Conservation (phyloP, 106 monocot species). For the Dioscorea alata region DNA sequence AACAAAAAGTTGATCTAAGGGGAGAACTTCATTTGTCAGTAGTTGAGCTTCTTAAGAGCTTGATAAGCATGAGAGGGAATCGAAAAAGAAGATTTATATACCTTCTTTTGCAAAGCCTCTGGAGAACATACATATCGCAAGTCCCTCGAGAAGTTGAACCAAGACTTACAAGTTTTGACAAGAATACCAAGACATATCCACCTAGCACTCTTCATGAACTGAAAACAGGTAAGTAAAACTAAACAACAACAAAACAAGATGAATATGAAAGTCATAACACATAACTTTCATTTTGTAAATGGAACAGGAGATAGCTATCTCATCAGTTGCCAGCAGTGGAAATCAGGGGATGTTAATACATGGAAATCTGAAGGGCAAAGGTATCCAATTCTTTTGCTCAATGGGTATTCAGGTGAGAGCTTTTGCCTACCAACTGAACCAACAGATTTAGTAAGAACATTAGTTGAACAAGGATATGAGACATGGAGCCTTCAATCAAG, state of each 20-base stretch:
- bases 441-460: not conserved
- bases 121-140: slow-evolving; percentile 34
- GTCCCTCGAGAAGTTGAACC: slow-evolving; percentile 10
- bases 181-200: slow-evolving; percentile 12
- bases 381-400: slow-evolving; percentile 29
- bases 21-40: slow-evolving; percentile 22
- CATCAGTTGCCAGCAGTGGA: slow-evolving; percentile 32
- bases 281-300: not conserved
- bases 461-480: not conserved
- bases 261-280: not conserved
- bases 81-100: slow-evolving; percentile 13
- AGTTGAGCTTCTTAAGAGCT: slow-evolving; percentile 16
- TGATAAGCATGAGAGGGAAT: slow-evolving; percentile 22
- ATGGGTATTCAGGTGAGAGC: slow-evolving; percentile 4
- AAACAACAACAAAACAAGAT: not conserved
- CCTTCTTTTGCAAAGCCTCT: slow-evolving; percentile 25
- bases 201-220: slow-evolving; percentile 23
- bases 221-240: slow-evolving; percentile 19
- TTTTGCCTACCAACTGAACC: not conserved
- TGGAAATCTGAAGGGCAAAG: slow-evolving; percentile 6
- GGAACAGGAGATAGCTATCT: slow-evolving; percentile 22
- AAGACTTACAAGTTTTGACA: not conserved
- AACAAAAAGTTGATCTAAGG: slow-evolving; percentile 6
- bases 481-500: not conserved
- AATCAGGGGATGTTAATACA: not conserved